Conservation (phyloP, 2,329 filamentous ascomycete genomes). For the Penicillium sp. region DNA sequence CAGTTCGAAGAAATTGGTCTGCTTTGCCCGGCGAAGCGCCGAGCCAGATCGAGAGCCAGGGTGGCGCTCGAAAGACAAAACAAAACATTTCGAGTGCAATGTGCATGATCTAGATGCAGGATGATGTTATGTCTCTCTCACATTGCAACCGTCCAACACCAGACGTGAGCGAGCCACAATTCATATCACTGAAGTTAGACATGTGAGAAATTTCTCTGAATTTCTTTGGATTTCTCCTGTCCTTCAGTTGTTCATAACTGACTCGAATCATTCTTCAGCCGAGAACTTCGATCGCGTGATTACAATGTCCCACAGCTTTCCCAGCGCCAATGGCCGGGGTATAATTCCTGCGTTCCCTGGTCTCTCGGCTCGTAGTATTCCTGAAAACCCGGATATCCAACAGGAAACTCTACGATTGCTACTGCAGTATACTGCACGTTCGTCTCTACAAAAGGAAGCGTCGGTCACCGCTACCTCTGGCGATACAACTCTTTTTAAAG, state of each 20-base stretch:
- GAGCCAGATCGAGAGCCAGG: not conserved
- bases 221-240: not conserved
- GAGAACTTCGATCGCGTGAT: not conserved
- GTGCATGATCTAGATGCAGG: not conserved
- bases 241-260: not conserved
- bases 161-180: conserved; percentile 1
- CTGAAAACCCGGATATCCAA: conserved; percentile 3
- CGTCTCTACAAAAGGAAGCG: not conserved
- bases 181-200: not conserved
- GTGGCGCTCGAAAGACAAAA: not conserved
- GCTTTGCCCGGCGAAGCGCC: not conserved
- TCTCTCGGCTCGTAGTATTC: conserved; percentile 3
- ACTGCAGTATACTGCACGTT: not conserved
- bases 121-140: conserved; percentile 9
- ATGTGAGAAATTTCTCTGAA: not conserved
- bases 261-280: not conserved
- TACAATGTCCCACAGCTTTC: not conserved
- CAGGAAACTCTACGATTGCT: conserved; percentile 1
- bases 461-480: not conserved
- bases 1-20: not conserved
- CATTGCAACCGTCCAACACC: not conserved
- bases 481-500: not conserved
- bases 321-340: not conserved
- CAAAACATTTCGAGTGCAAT: not conserved
- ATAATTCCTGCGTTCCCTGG: conserved; percentile 4